A percentile compares a stretch with the other conserved stretches of the same genome.
Conservation (phyloP, 352 stramenopile genomes). For the Phytophthora idaei region DNA sequence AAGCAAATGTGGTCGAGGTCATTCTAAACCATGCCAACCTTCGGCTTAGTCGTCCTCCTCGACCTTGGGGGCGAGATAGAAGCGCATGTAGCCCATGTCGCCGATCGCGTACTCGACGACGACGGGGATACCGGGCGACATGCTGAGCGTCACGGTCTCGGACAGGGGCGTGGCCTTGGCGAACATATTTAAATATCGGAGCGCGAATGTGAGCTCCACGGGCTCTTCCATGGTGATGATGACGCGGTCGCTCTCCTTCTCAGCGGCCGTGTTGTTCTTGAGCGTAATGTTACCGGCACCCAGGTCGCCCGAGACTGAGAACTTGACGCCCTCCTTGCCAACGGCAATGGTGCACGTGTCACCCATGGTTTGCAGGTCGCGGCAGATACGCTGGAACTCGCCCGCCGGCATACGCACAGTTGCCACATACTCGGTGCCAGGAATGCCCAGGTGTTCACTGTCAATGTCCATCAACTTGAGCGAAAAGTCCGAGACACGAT, state of each 20-base stretch:
- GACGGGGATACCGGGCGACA: constrained; percentile 97
- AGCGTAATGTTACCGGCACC: constrained; percentile 96
- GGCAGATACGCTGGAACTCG: constrained; percentile 99
- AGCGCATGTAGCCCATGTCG: constrained; percentile 97
- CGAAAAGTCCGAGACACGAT: constrained; percentile 96
- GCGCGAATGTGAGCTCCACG: constrained; percentile 98
- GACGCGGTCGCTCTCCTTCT: constrained; percentile 91
- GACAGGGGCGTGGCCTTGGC: constrained; percentile 98
- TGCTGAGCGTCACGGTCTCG: constrained; percentile 95
- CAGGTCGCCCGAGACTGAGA: constrained; percentile 96
- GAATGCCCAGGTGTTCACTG: constrained; percentile 98
- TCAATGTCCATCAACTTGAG: constrained; percentile 99
- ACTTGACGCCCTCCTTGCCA: constrained; percentile 98
- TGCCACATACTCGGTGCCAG: constrained; percentile 98
- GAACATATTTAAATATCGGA: constrained; percentile 99
- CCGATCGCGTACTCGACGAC: constrained; percentile 99
- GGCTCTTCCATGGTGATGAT: constrained; percentile 99
- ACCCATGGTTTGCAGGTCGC: constrained; percentile 98
- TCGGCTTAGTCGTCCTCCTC: constrained; percentile 94
- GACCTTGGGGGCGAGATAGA: constrained; percentile 99
- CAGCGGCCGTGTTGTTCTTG: constrained; percentile 89
- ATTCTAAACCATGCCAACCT: constrained; percentile 3
- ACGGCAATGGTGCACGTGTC: constrained; percentile 97
- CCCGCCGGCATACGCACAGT: constrained; percentile 93
- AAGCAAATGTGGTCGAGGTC: constrained; percentile 9